These are phyloP conservation scores for Xylaria hypoxylon DNA, from an alignment of 2,329 filamentous ascomycete species.

Conservation along the genomic window DNA sequence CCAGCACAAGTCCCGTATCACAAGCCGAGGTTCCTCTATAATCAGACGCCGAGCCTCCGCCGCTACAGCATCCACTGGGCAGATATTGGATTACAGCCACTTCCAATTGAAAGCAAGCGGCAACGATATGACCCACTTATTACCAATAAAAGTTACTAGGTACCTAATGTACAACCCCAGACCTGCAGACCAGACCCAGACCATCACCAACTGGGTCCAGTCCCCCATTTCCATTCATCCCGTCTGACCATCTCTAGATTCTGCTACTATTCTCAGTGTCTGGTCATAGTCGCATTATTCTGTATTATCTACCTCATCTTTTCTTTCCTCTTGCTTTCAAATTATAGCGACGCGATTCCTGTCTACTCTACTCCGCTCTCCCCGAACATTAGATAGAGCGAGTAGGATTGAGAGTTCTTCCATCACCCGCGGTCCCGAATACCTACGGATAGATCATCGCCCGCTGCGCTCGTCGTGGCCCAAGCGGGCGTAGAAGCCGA, in stretches of 20 bases:
- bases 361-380: background rate
- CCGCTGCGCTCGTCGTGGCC: slow-evolving; percentile 31
- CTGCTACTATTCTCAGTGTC: background rate
- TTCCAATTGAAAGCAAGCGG: slow-evolving; percentile 13
- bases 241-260: slow-evolving; percentile 16
- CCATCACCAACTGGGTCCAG: slow-evolving; percentile 3
- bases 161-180: background rate
- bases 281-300: slow-evolving; percentile 12
- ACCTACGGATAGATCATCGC: slow-evolving; percentile 15
- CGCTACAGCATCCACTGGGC: background rate
- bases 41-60: slow-evolving; percentile 3
- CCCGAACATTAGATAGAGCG: slow-evolving; percentile 1
- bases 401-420: slow-evolving; percentile 5
- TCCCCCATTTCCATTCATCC: background rate
- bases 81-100: background rate
- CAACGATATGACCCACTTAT: slow-evolving; percentile 16
- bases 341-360: background rate
- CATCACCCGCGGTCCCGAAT: slow-evolving; percentile 11
- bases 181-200: too few relatives aligned
- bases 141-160: background rate
- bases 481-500: slow-evolving; percentile 30
- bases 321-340: background rate
- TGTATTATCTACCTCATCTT: background rate
- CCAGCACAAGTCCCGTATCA: background rate
- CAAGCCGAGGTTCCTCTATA: slow-evolving; percentile 28